Percentiles rank a stretch among this genome's conserved stretches.
These are phyloP conservation scores for Dissophora ornata DNA, from an alignment of 192 early-diverging fungal species.

Conservation along the genomic window DNA sequence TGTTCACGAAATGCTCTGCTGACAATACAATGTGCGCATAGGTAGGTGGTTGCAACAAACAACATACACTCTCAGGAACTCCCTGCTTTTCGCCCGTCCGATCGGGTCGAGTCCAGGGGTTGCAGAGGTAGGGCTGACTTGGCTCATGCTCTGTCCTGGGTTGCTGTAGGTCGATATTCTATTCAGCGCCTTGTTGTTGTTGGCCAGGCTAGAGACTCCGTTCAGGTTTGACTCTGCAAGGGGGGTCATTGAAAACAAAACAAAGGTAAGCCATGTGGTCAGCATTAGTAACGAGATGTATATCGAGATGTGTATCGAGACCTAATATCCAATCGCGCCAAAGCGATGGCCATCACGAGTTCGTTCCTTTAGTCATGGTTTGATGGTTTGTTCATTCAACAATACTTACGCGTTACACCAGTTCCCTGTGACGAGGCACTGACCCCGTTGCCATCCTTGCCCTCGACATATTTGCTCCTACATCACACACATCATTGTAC, in stretches of 20 bases:
- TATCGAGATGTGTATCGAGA: too few species aligned
- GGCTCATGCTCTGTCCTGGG: constrained; percentile 43
- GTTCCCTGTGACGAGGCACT: constrained; percentile 32
- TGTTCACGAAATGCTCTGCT: too few species aligned
- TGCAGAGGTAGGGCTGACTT: constrained; percentile 48
- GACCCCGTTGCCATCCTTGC: constrained; percentile 14
- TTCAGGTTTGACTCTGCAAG: constrained; percentile 6
- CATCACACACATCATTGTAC: too few species aligned
- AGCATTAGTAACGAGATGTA: constrained; percentile 10
- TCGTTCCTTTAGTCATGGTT: too few species aligned
- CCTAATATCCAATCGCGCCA: too few species aligned
- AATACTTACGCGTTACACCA: constrained; percentile 49
- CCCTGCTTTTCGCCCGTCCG: constrained; percentile 71
- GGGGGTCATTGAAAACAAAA: too few species aligned
- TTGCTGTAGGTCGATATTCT: constrained; percentile 45
- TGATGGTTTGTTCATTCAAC: not conserved
- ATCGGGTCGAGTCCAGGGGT: constrained; percentile 59
- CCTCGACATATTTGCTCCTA: constrained; percentile 59
- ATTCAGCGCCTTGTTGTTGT: constrained; percentile 27
- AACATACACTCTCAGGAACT: constrained; percentile 78
- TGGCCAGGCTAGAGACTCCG: not conserved
- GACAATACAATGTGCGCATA: too few species aligned
- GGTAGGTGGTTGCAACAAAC: too few species aligned
- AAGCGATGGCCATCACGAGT: constrained; percentile 22
- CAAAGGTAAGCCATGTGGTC: constrained; percentile 23